phyloP scores from a whole-genome alignment of 352 stramenopile species.

The Pythium diclinum region DNA sequence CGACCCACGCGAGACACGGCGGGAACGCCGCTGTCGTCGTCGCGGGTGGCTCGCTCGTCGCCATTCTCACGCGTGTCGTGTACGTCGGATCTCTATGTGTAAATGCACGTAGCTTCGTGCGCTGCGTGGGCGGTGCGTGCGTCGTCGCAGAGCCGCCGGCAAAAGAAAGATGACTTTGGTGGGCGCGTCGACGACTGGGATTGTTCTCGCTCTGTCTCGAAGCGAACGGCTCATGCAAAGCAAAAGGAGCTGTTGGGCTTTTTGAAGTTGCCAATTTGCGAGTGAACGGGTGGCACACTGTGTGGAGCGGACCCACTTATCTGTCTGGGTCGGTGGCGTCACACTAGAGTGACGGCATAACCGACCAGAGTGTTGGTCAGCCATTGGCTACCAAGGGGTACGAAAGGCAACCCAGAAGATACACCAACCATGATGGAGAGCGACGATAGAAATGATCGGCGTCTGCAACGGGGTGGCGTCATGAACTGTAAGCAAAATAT shows the following conservation, averaged over 20 bases:
- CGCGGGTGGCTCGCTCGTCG: conserved; percentile 14
- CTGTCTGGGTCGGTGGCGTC: conserved; percentile 5
- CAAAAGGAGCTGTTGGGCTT: conserved; percentile 2
- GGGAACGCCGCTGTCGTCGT: conserved; percentile 31
- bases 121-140: background rate
- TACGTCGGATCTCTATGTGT: background rate
- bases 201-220: conserved; percentile 18
- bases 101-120: background rate
- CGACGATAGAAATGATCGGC: background rate
- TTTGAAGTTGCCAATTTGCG: conserved; percentile 29
- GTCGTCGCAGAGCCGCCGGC: background rate
- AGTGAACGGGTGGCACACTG: conserved; percentile 14
- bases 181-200: conserved; percentile 8
- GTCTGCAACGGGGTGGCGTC: background rate
- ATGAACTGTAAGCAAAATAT: conserved; percentile 18
- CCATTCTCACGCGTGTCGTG: background rate
- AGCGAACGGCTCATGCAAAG: background rate
- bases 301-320: conserved; percentile 24
- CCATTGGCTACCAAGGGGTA: background rate
- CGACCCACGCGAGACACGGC: conserved; percentile 60
- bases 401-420: background rate
- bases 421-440: background rate
- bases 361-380: conserved; percentile 7
- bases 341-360: conserved; percentile 4
- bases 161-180: background rate